phyloP scores from a whole-genome alignment of 805 yeast species.

The Dipodascus geniculatus region DNA sequence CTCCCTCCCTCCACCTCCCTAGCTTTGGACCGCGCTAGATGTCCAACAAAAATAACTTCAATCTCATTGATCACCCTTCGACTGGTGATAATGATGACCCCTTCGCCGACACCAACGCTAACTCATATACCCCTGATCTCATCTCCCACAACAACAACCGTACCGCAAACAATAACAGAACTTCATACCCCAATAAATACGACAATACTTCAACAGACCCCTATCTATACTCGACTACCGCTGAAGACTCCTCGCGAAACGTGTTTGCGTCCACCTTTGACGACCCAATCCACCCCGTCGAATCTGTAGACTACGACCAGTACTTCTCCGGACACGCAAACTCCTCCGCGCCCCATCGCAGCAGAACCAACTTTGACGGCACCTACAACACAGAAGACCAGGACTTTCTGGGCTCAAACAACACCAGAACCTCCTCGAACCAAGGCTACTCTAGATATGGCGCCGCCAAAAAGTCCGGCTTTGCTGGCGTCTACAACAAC shows the following conservation, averaged over 20 bases:
- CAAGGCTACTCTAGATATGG: slow-evolving; percentile 2
- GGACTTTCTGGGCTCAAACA: neutral
- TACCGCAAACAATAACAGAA: neutral
- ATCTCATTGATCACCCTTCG: slow-evolving; percentile 18
- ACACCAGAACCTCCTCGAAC: neutral
- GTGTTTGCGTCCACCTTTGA: neutral
- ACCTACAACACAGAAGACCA: slow-evolving; percentile 4
- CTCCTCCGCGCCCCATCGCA: slow-evolving; percentile 4
- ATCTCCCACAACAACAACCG: neutral
- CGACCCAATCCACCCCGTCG: neutral
- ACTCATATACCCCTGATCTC: neutral
- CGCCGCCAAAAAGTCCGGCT: slow-evolving; percentile 7
- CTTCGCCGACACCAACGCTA: slow-evolving; percentile 1
- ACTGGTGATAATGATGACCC: slow-evolving; percentile 5
- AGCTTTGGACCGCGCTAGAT: too few relatives aligned
- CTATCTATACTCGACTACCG: neutral
- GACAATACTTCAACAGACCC: neutral
- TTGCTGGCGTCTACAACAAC: slow-evolving; percentile 16
- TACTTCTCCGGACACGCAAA: neutral
- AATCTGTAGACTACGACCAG: neutral
- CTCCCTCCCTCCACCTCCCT: too few relatives aligned
- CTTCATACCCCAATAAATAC: neutral
- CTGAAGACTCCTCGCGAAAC: neutral
- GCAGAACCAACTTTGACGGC: slow-evolving; percentile 7
- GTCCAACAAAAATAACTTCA: slow-evolving; percentile 6